A percentile compares a stretch with the other conserved stretches of the same genome.
Evolutionary conservation across 768 basidiomycete genomes (phyloP).

Genomic region (Arthromyces matolae): DNA sequence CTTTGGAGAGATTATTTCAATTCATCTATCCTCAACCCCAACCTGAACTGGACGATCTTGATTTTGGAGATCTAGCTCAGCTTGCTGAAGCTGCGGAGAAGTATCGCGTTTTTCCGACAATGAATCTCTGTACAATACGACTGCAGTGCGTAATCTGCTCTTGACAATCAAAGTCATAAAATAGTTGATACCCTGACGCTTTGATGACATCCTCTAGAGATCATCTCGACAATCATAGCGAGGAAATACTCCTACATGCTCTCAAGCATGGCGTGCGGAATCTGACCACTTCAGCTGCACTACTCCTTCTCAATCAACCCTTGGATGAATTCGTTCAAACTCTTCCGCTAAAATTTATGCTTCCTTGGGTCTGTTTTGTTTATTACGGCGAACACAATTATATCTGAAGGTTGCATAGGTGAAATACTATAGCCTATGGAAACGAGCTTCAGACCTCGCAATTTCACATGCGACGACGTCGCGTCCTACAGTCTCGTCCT

Average conservation of each 20-base stretch:
- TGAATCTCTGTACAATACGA: slow-evolving; percentile 16
- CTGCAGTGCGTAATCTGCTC: slow-evolving; percentile 11
- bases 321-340: slow-evolving; percentile 1
- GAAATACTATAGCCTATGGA: slow-evolving; percentile 3
- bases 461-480: neutral
- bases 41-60: slow-evolving; percentile 8
- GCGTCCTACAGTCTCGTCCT: too few species aligned
- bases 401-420: neutral
- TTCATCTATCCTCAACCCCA: slow-evolving; percentile 12
- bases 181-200: neutral
- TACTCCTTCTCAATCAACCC: slow-evolving; percentile 2
- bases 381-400: neutral
- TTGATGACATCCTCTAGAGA: too few species aligned
- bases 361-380: slow-evolving; percentile 2
- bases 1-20: slow-evolving; percentile 15
- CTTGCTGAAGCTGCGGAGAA: slow-evolving; percentile 24
- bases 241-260: slow-evolving; percentile 8
- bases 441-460: neutral
- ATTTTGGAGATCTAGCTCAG: slow-evolving; percentile 3
- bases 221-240: neutral
- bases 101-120: slow-evolving; percentile 21
- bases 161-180: neutral
- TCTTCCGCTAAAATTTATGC: neutral
- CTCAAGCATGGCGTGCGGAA: slow-evolving; percentile 1
- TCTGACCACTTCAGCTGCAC: slow-evolving; percentile 1